These are phyloP conservation scores for Inonotus obliquus DNA, from an alignment of 1,284 basidiomycete genomes.

Conservation along the genomic window DNA sequence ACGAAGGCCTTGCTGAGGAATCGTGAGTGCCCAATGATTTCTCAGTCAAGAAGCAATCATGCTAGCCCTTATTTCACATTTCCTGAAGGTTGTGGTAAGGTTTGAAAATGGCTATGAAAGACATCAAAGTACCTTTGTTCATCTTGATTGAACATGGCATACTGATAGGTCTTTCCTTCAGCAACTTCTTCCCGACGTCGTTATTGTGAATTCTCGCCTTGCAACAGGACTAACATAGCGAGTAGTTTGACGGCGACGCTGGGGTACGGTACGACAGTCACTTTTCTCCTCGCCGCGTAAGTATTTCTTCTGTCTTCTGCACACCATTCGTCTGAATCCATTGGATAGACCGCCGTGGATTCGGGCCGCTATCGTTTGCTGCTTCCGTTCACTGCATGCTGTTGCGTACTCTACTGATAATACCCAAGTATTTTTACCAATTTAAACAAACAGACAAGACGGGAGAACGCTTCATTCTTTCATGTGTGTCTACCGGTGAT, in stretches of 20 bases:
- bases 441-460: constrained; percentile 39
- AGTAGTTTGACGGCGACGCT: constrained; percentile 32
- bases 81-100: constrained; percentile 18
- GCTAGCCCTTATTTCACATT: not conserved
- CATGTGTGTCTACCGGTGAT: constrained; percentile 58
- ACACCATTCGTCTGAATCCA: not conserved
- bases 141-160: constrained; percentile 22
- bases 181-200: constrained; percentile 32
- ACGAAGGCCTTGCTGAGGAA: constrained; percentile 29
- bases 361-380: constrained; percentile 48
- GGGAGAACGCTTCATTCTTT: constrained; percentile 67
- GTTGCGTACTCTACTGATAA: constrained; percentile 34
- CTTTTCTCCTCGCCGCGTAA: constrained; percentile 30
- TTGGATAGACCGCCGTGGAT: constrained; percentile 58
- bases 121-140: constrained; percentile 33
- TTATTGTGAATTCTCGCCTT: constrained; percentile 3
- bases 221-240: constrained; percentile 25
- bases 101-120: constrained; percentile 28
- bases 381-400: constrained; percentile 58
- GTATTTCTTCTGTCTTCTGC: not conserved
- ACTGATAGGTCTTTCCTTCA: constrained; percentile 33
- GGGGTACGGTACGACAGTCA: constrained; percentile 31
- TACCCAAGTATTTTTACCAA: not conserved
- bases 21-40: constrained; percentile 18
- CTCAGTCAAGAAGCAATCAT: not conserved